Conservation (phyloP, 495 filamentous ascomycete species). For the Xylaria castorea region DNA sequence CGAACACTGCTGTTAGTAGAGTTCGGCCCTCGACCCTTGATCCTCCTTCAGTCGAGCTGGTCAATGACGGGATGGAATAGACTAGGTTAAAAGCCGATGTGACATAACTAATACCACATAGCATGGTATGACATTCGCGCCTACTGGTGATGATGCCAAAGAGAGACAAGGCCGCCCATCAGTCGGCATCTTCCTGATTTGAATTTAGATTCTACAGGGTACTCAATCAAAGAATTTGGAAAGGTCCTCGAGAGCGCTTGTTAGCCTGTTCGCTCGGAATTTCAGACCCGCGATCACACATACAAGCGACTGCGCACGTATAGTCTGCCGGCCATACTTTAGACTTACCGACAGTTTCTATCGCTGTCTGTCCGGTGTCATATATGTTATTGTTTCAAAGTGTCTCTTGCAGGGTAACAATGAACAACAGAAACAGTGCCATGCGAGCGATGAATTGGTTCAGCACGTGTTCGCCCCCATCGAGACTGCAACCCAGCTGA, state of each 20-base stretch:
- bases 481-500: background rate
- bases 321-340: background rate
- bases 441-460: slow-evolving; percentile 19
- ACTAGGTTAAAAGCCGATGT: background rate
- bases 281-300: background rate
- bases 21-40: background rate
- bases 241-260: slow-evolving; percentile 6
- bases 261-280: background rate
- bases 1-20: background rate
- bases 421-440: background rate
- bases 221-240: slow-evolving; percentile 2
- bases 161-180: background rate
- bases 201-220: background rate
- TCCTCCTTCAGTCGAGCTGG: slow-evolving; percentile 9
- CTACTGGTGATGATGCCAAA: background rate
- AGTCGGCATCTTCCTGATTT: background rate
- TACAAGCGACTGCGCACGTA: background rate
- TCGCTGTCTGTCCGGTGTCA: slow-evolving; percentile 2
- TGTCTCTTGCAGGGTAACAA: slow-evolving; percentile 10
- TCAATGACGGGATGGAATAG: background rate
- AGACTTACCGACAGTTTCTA: no score
- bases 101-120: background rate
- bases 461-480: slow-evolving; percentile 24
- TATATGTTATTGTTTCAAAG: slow-evolving; percentile 3
- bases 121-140: slow-evolving; percentile 2